Evolutionary conservation across 495 filamentous ascomycete species (phyloP).

Genomic region (Trypethelium eluteriae): DNA sequence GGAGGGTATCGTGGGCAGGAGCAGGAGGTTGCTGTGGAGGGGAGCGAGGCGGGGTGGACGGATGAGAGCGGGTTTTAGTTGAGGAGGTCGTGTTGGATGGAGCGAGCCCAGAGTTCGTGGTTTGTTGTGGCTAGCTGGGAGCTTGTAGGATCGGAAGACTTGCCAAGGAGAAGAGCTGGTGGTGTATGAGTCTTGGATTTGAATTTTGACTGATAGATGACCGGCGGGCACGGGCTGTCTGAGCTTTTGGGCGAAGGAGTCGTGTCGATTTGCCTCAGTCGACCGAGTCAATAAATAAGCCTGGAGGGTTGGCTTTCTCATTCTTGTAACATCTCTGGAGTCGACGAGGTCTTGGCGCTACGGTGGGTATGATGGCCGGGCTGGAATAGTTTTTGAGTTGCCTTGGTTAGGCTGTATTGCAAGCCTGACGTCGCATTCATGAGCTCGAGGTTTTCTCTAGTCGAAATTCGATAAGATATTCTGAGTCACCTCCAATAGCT

Average conservation of each 20-base stretch:
- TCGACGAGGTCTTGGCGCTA: not conserved
- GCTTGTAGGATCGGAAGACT: not conserved
- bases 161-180: not conserved
- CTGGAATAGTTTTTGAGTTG: not conserved
- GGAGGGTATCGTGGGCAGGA: conserved; percentile 24
- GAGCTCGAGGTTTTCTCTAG: not conserved
- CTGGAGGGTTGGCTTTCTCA: not conserved
- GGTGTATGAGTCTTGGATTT: not conserved
- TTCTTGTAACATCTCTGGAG: conserved; percentile 1
- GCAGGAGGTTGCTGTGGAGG: conserved; percentile 28
- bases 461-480: not conserved
- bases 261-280: not conserved
- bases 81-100: conserved; percentile 2
- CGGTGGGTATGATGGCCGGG: not conserved
- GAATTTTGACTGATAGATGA: not conserved
- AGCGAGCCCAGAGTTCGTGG: not conserved
- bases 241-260: not conserved
- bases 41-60: conserved; percentile 40
- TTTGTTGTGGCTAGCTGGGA: not conserved
- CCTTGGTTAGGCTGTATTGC: not conserved
- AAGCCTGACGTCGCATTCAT: not conserved
- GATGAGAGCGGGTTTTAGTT: conserved; percentile 35
- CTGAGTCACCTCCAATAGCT: not conserved
- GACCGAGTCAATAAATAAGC: not conserved
- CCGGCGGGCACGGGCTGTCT: not conserved